Conservation (phyloP, 2,329 filamentous ascomycete species). For the Ceratocystis diversiconidia region DNA sequence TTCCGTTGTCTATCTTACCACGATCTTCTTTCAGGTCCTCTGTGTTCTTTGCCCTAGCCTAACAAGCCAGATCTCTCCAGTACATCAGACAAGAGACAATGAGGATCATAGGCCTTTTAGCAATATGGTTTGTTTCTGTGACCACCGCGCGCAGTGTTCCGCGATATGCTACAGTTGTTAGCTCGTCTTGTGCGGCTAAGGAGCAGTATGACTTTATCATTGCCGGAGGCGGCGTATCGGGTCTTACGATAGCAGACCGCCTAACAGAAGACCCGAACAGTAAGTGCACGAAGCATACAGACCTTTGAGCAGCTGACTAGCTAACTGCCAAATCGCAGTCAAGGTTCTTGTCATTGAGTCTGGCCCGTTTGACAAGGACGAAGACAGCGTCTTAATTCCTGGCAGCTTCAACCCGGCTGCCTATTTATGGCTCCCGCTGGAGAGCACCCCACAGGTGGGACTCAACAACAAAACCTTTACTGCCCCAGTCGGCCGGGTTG, state of each 20-base stretch:
- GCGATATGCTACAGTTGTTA: slow-evolving; percentile 11
- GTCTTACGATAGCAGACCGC: slow-evolving; percentile 27
- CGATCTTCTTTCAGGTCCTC: not conserved
- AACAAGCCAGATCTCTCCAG: not conserved
- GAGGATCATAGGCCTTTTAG: not conserved
- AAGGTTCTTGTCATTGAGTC: slow-evolving; percentile 24
- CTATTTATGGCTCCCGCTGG: slow-evolving; percentile 24
- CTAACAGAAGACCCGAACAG: slow-evolving; percentile 26
- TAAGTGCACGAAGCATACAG: slow-evolving; percentile 12
- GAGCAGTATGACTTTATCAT: slow-evolving; percentile 24
- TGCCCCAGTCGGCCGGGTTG: slow-evolving; percentile 23
- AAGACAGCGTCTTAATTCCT: slow-evolving; percentile 23
- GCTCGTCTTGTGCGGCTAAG: slow-evolving; percentile 4
- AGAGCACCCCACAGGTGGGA: slow-evolving; percentile 21
- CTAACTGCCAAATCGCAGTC: slow-evolving; percentile 17
- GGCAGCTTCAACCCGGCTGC: slow-evolving; percentile 23
- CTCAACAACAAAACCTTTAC: slow-evolving; percentile 21
- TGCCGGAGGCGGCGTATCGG: slow-evolving; percentile 27
- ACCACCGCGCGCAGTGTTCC: slow-evolving; percentile 2
- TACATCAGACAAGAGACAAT: not conserved
- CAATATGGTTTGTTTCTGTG: not conserved
- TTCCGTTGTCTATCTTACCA: not conserved
- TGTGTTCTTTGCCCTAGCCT: not conserved
- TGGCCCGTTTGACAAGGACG: slow-evolving; percentile 22
- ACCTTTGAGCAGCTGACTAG: too few species aligned